Evolutionary conservation across 1,284 basidiomycete genomes (phyloP).

Genomic region (Singerocomus inundabilis): DNA sequence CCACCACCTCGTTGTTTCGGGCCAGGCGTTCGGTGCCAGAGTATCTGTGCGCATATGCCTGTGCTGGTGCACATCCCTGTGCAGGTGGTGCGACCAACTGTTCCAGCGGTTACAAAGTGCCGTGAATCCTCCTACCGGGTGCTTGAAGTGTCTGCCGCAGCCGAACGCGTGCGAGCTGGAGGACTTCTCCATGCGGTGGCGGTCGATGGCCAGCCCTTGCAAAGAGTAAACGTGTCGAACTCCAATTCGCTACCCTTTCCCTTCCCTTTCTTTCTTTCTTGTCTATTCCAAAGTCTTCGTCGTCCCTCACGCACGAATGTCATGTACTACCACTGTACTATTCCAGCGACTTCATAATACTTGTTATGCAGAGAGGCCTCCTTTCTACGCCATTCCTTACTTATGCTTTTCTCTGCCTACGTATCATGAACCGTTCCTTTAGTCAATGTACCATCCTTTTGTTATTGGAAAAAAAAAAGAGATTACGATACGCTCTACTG

Average conservation of each 20-base stretch:
- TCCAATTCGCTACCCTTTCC: not conserved
- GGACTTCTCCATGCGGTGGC: conserved; percentile 5
- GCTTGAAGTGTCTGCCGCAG: not conserved
- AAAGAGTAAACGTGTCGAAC: conserved; percentile 2
- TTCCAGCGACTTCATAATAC: conserved; percentile 6
- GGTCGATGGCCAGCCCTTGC: not conserved
- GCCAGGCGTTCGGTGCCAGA: conserved; percentile 28
- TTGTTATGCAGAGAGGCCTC: conserved; percentile 3
- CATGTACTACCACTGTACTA: conserved; percentile 9
- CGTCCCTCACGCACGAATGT: not conserved
- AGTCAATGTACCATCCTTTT: not conserved
- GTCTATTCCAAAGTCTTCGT: not conserved
- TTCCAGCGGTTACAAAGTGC: conserved; percentile 8
- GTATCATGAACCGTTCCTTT: conserved; percentile 1
- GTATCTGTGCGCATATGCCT: conserved; percentile 24
- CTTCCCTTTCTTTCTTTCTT: not conserved
- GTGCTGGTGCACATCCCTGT: conserved; percentile 28
- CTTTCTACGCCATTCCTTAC: not conserved
- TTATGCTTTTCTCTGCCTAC: conserved; percentile 5
- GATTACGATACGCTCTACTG: conserved; percentile 21
- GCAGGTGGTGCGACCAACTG: conserved; percentile 12
- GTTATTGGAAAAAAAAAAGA: conserved; percentile 2
- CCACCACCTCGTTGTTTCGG: conserved; percentile 26
- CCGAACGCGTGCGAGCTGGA: conserved; percentile 4
- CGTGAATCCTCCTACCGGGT: not conserved